Conservation (phyloP, 129 eudicot species). For the Logfia minima region DNA sequence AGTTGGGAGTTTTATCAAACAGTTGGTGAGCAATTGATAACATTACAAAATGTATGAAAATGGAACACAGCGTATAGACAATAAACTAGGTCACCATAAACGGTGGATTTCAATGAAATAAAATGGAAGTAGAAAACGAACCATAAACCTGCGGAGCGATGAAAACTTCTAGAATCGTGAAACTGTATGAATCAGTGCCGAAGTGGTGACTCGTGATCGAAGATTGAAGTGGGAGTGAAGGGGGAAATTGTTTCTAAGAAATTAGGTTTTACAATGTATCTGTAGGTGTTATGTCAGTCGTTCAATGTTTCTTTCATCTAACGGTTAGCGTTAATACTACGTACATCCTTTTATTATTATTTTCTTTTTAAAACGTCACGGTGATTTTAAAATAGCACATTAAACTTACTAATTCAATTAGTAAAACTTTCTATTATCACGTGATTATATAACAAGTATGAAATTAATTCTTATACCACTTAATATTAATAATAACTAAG, state of each 20-base stretch:
- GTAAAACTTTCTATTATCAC: too few relatives aligned
- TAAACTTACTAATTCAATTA: too few relatives aligned
- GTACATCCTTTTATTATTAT: neutral
- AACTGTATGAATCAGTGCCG: neutral
- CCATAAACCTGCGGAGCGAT: constrained; percentile 4
- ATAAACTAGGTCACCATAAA: neutral
- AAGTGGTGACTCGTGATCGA: constrained; percentile 2
- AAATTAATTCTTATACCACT: too few relatives aligned
- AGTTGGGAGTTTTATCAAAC: neutral
- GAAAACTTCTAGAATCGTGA: neutral
- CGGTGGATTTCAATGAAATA: neutral
- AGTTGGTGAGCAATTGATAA: neutral
- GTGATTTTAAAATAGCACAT: too few relatives aligned
- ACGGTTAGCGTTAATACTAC: neutral
- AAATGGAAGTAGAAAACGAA: constrained; percentile 4
- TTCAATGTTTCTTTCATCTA: neutral
- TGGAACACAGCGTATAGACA: neutral
- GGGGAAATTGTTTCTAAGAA: neutral
- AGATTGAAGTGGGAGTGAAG: neutral
- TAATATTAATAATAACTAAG: too few relatives aligned
- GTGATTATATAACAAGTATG: too few relatives aligned
- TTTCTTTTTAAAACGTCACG: too few relatives aligned
- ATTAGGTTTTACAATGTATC: constrained; percentile 4
- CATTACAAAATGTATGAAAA: neutral
- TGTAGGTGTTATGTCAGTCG: neutral